These are phyloP conservation scores for Apiospora phragmitis DNA, from an alignment of 2,329 filamentous ascomycete species.

Conservation along the genomic window DNA sequence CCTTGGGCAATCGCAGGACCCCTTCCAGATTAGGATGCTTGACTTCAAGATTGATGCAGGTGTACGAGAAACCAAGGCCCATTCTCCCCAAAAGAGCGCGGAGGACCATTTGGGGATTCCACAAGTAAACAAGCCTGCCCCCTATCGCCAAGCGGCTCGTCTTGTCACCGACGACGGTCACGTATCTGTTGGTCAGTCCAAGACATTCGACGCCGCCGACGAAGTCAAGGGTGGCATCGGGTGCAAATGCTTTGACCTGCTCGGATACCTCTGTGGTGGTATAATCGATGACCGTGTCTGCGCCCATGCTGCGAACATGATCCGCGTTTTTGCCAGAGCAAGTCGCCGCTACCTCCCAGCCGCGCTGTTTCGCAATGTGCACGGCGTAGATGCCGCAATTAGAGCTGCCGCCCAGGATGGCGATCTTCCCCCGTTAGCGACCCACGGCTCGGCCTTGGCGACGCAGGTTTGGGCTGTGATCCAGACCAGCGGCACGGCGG, in stretches of 20 bases:
- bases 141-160: neutral
- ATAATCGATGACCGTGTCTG: conserved; percentile 21
- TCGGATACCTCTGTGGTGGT: neutral
- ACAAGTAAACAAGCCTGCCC: conserved; percentile 3
- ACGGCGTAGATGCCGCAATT: conserved; percentile 21
- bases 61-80: conserved; percentile 10
- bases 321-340: conserved; percentile 22
- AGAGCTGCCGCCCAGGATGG: conserved; percentile 22
- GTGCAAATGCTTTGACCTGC: neutral
- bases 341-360: conserved; percentile 20
- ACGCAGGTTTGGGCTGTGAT: conserved; percentile 20
- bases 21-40: neutral
- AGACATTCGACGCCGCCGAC: conserved; percentile 12
- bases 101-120: neutral
- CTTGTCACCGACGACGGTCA: conserved; percentile 11
- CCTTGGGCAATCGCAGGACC: neutral
- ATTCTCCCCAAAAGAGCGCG: conserved; percentile 3
- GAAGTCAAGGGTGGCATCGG: conserved; percentile 11
- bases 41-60: conserved; percentile 9
- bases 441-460: conserved; percentile 14
- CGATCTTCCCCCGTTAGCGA: conserved; percentile 13
- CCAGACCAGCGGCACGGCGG: conserved; percentile 20
- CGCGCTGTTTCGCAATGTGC: conserved; percentile 19
- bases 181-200: conserved; percentile 4
- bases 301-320: conserved; percentile 20